phyloP scores from a whole-genome alignment of 164 flowering plant genomes.

The Magnolia kwangsiensis region DNA sequence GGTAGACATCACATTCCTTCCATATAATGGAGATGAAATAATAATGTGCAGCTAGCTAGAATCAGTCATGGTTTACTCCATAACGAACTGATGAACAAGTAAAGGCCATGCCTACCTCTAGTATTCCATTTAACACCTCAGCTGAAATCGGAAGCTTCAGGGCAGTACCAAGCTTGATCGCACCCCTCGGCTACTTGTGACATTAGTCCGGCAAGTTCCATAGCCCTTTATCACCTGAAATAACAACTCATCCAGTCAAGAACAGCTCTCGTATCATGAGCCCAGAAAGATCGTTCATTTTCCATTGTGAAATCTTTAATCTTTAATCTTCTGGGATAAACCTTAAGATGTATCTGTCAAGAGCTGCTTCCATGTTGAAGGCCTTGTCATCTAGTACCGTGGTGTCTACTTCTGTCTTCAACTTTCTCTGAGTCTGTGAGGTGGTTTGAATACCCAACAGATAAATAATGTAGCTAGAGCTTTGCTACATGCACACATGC shows the following conservation, averaged over 20 bases:
- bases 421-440: slow-evolving; percentile 54
- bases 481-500: background rate
- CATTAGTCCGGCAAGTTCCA: slow-evolving; percentile 80
- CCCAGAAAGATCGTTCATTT: background rate
- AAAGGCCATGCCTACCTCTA: slow-evolving; percentile 51
- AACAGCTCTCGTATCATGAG: background rate
- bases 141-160: slow-evolving; percentile 89
- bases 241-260: slow-evolving; percentile 10
- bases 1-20: too few relatives aligned
- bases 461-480: too few relatives aligned
- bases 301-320: background rate
- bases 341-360: slow-evolving; percentile 83
- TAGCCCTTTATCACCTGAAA: slow-evolving; percentile 91
- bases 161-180: slow-evolving; percentile 84
- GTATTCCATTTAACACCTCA: slow-evolving; percentile 67
- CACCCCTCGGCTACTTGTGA: slow-evolving; percentile 80
- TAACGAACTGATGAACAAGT: too few relatives aligned
- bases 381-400: slow-evolving; percentile 71
- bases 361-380: slow-evolving; percentile 68
- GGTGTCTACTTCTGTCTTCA: slow-evolving; percentile 60
- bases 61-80: too few relatives aligned
- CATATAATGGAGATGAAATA: too few relatives aligned
- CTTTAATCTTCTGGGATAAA: slow-evolving; percentile 48
- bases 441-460: background rate
- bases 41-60: too few relatives aligned